Conservation (phyloP, 2,329 filamentous ascomycete genomes). For the Emmonsiellopsis sp. region DNA sequence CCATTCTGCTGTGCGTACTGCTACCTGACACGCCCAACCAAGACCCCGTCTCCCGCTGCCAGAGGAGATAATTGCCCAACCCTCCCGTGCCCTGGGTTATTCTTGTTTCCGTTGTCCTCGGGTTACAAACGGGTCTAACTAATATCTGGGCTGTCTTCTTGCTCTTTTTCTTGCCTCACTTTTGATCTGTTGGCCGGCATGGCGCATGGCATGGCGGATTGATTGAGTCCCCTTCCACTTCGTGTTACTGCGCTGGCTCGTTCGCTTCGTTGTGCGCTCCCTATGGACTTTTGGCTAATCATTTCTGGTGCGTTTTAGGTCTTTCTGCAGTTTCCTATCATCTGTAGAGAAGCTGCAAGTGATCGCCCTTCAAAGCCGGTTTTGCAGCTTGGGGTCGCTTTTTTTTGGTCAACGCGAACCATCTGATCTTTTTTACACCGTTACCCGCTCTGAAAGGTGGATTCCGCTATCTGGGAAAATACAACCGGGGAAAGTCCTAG, state of each 20-base stretch:
- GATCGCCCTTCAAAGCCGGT: neutral
- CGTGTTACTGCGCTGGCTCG: neutral
- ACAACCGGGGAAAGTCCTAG: no score
- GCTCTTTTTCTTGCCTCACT: conserved; percentile 4
- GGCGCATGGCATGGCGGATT: neutral
- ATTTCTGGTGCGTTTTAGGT: neutral
- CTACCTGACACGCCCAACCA: conserved; percentile 4
- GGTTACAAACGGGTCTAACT: neutral
- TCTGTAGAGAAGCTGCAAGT: neutral
- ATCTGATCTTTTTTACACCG: neutral
- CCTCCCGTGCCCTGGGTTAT: neutral
- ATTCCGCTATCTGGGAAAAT: no score
- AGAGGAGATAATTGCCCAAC: neutral
- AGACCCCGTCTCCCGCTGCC: neutral
- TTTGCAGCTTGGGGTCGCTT: neutral
- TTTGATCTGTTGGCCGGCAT: neutral
- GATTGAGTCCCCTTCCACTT: neutral
- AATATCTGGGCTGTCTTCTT: neutral
- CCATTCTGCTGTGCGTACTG: neutral
- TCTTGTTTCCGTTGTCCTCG: neutral
- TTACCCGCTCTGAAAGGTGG: neutral
- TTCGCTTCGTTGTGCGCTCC: neutral
- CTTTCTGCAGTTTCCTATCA: neutral
- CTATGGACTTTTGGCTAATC: neutral
- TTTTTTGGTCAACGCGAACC: neutral